Base-by-base conservation (phyloP, 2,329 filamentous ascomycete species). In the Penicillium sp. region DNA sequence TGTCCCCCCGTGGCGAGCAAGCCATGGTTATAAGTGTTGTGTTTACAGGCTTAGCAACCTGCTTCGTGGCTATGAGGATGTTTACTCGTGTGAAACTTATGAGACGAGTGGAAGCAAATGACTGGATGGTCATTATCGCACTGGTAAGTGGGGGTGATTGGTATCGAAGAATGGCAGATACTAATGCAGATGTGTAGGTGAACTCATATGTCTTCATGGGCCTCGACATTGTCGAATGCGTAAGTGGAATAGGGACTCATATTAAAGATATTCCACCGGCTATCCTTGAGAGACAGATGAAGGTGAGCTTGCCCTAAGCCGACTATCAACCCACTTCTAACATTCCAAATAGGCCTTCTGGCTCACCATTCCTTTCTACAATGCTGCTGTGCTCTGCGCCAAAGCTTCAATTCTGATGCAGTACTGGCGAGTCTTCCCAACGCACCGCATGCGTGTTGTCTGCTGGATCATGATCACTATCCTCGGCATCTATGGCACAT, bases 371-470 rank as follows among this genome's bases (percentile, higher is more conserved):
- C 69, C 72, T 4, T 70, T 74, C 58, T 75, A 75, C 52, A 74
- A 73, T 17, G 66, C 68, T 30, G 63, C 69, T n/a, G 61, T 75
- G 0, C 61, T 73, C 48, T 70, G 72, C 55, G 77, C 77, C 38
- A 80, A 80, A 67, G 71, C 73, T 25, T 79, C 77, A 0, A 78
- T 81, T 49, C 64, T 81, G n/a, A 67, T 78, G 51, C 78, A 80
- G 60, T 80, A 80, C 60, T 73, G 78, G 22, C 77, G 76, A 36
- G 72, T 81, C 45, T 79, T 80, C 62, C 69, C 65, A 33, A 69
- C 67, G 3, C 68, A 58, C 7, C 59, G 58, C 33, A 73, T 72
- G 61, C 70, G 75, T 5, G 51, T 70, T 19, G 57, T 70, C 26
- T 77, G 72, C 58, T 76, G 69, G 63, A 43, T 64, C 11, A 69